These are phyloP conservation scores for Sutorius eximius DNA, from an alignment of 1,284 basidiomycete genomes.

Conservation along the genomic window DNA sequence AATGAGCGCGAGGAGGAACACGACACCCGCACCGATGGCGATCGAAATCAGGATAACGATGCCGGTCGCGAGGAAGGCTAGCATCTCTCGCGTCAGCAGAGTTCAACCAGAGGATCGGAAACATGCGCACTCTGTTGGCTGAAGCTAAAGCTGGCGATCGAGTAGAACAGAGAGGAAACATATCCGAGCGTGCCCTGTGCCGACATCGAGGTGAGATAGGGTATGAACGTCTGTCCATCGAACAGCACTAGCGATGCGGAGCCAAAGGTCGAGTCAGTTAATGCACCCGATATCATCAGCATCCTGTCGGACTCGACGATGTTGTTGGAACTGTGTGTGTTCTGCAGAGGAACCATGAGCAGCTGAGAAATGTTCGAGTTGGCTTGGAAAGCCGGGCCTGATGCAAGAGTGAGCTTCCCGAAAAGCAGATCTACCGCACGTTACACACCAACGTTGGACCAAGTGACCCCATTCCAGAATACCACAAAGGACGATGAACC, in stretches of 20 bases:
- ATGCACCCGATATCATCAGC: slow-evolving; percentile 84
- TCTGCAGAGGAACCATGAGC: slow-evolving; percentile 85
- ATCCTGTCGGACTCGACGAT: slow-evolving; percentile 86
- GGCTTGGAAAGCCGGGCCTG: slow-evolving; percentile 55
- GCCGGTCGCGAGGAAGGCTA: slow-evolving; percentile 87
- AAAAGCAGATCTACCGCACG: background rate
- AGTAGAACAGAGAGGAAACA: slow-evolving; percentile 81
- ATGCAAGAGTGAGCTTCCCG: background rate
- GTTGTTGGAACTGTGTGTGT: slow-evolving; percentile 66
- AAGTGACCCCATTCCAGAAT: slow-evolving; percentile 79
- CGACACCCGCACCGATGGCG: slow-evolving; percentile 92
- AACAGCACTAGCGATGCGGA: slow-evolving; percentile 84
- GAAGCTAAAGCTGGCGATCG: slow-evolving; percentile 76
- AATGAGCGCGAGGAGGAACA: slow-evolving; percentile 86
- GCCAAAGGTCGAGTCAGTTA: slow-evolving; percentile 72
- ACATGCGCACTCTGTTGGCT: slow-evolving; percentile 60
- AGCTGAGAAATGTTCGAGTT: slow-evolving; percentile 77
- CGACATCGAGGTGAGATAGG: slow-evolving; percentile 77
- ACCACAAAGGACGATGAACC: slow-evolving; percentile 70
- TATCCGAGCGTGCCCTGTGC: slow-evolving; percentile 70
- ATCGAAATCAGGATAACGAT: slow-evolving; percentile 97
- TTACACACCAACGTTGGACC: slow-evolving; percentile 63
- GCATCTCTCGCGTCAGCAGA: slow-evolving; percentile 18
- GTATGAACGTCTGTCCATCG: slow-evolving; percentile 83
- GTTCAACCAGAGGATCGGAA: background rate